phyloP scores from a whole-genome alignment of 176 grass and related monocot species.

The Oryza nivara region DNA sequence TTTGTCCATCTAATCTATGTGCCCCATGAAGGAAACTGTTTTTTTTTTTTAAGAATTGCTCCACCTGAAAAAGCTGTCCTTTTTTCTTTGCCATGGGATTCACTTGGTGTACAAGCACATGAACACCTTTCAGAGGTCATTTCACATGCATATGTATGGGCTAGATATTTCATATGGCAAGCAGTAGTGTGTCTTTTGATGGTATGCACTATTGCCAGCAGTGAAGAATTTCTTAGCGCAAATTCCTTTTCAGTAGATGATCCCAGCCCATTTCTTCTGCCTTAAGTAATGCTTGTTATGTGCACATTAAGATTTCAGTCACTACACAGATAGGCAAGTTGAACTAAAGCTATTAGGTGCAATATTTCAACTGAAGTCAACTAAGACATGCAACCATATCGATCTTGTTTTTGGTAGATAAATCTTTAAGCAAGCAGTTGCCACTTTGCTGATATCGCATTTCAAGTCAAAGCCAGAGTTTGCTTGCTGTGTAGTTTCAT shows the following conservation, averaged over 20 bases:
- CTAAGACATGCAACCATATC: slow-evolving; percentile 15
- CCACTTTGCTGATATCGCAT: slow-evolving; percentile 16
- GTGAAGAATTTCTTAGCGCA: slow-evolving; percentile 22
- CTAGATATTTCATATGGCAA: slow-evolving; percentile 28
- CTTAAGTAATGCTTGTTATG: slow-evolving; percentile 45
- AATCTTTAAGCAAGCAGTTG: slow-evolving; percentile 39
- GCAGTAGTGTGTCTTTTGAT: slow-evolving; percentile 10
- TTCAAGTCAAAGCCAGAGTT: slow-evolving; percentile 29
- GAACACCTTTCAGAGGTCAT: slow-evolving; percentile 30
- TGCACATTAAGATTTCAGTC: slow-evolving; percentile 38
- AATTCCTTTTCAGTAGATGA: slow-evolving; percentile 27
- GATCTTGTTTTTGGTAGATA: slow-evolving; percentile 29
- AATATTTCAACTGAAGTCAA: slow-evolving; percentile 51
- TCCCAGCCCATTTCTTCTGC: slow-evolving; percentile 40
- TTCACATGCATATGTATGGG: background rate
- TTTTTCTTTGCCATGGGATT: slow-evolving; percentile 38
- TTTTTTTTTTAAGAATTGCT: slow-evolving; percentile 16
- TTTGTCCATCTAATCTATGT: slow-evolving; percentile 45
- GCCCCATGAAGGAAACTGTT: slow-evolving; percentile 14
- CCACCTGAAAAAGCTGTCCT: slow-evolving; percentile 33
- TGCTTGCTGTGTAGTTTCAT: slow-evolving; percentile 27
- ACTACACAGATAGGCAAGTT: slow-evolving; percentile 41
- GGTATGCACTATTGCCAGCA: slow-evolving; percentile 9
- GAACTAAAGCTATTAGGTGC: slow-evolving; percentile 50
- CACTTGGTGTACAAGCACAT: slow-evolving; percentile 39